Evolutionary conservation across 106 monocot species (phyloP).

Genomic region (Triglochin maritima): DNA sequence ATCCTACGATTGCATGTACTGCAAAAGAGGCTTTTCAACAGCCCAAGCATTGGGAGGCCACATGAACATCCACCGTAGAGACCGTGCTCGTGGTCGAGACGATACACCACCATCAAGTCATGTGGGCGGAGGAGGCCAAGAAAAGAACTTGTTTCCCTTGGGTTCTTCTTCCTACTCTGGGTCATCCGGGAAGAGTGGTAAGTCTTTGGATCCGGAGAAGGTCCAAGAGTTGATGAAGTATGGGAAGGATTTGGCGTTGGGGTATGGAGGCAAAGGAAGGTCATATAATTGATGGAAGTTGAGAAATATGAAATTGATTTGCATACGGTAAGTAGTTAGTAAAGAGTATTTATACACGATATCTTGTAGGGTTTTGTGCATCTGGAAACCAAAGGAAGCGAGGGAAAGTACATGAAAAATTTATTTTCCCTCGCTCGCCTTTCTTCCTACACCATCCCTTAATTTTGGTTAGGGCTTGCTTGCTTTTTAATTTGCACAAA

Average conservation of each 20-base stretch:
- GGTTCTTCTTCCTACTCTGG: not conserved
- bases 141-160: slow-evolving; percentile 3
- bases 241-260: slow-evolving; percentile 8
- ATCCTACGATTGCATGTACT: slow-evolving; percentile 23
- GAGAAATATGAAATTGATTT: not conserved
- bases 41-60: slow-evolving; percentile 23
- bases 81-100: slow-evolving; percentile 6
- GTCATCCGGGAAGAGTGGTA: not conserved
- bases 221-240: slow-evolving; percentile 8
- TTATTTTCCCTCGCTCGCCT: too few relatives aligned
- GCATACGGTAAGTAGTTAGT: not conserved
- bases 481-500: too few relatives aligned
- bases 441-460: too few relatives aligned
- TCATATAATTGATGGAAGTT: not conserved
- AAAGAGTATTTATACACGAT: not conserved
- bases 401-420: too few relatives aligned
- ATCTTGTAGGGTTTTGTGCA: too few relatives aligned
- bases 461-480: too few relatives aligned
- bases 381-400: too few relatives aligned
- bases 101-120: not conserved
- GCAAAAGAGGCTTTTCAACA: slow-evolving; percentile 18
- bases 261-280: not conserved
- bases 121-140: not conserved
- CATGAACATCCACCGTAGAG: slow-evolving; percentile 26
- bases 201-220: slow-evolving; percentile 6